A percentile compares a stretch with the other conserved stretches of the same genome.
These are phyloP conservation scores for Tolypocladium sp. DNA, from an alignment of 2,329 filamentous ascomycete species.

Conservation along the genomic window DNA sequence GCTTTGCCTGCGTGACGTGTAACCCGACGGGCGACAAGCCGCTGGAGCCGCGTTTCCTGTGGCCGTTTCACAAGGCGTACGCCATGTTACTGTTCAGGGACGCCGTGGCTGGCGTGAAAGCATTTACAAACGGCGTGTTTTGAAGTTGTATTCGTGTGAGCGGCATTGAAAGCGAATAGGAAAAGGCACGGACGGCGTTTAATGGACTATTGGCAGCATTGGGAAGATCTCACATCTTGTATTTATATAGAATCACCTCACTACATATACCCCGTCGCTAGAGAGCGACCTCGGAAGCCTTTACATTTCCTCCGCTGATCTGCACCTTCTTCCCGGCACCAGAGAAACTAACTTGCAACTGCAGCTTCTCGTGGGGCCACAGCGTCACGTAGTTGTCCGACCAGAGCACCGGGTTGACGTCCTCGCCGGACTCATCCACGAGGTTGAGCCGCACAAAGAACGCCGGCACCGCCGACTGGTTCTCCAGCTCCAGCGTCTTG, in stretches of 20 bases:
- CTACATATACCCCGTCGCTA: background rate
- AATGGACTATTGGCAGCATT: background rate
- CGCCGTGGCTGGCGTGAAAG: constrained; percentile 4
- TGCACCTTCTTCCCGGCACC: constrained; percentile 4
- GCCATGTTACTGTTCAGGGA: constrained; percentile 16
- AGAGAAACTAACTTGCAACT: constrained; percentile 9
- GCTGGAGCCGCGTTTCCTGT: constrained; percentile 6
- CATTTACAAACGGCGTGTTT: background rate
- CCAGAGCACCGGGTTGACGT: constrained; percentile 46
- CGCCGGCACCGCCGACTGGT: constrained; percentile 41
- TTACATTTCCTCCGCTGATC: constrained; percentile 8
- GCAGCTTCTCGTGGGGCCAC: constrained; percentile 44
- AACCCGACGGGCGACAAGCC: constrained; percentile 14
- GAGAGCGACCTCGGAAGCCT: background rate
- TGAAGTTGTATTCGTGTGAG: background rate
- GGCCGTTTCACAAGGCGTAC: constrained; percentile 14
- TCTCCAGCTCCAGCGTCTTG: constrained; percentile 36
- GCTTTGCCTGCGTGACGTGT: constrained; percentile 13
- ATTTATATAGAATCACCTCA: background rate
- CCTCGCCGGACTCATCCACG: constrained; percentile 30
- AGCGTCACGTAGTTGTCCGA: constrained; percentile 56
- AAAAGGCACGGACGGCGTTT: background rate
- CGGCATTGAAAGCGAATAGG: background rate
- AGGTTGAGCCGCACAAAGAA: constrained; percentile 47
- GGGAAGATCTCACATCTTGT: background rate